Percentiles rank a stretch among this genome's conserved stretches.
Conservation (phyloP, 192 early-diverging fungal species). For the Coemansia sp. region DNA sequence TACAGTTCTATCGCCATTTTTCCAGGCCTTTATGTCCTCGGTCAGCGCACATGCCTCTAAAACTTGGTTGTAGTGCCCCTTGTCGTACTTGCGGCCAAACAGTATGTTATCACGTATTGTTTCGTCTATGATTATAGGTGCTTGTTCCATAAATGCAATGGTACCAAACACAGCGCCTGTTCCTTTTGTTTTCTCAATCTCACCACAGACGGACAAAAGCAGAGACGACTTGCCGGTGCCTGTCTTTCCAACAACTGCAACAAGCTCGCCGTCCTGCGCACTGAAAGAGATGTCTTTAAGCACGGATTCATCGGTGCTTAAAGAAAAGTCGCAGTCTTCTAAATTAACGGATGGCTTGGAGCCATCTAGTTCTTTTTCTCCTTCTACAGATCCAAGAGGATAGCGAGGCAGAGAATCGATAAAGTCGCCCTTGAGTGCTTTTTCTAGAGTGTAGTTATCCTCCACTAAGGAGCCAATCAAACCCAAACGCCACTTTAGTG, state of each 20-base stretch:
- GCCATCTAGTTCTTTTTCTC: not conserved
- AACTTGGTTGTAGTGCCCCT: constrained; percentile 58
- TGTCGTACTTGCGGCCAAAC: constrained; percentile 68
- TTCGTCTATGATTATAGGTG: constrained; percentile 32
- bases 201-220: constrained; percentile 59
- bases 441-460: constrained; percentile 11
- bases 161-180: constrained; percentile 18
- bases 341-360: constrained; percentile 6
- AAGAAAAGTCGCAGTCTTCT: constrained; percentile 16
- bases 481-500: not conserved
- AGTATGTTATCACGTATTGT: constrained; percentile 76
- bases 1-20: constrained; percentile 65
- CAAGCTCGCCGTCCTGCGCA: constrained; percentile 37
- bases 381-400: not conserved
- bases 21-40: constrained; percentile 63
- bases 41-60: constrained; percentile 62
- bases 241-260: constrained; percentile 60
- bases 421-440: constrained; percentile 19
- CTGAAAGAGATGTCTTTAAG: constrained; percentile 11
- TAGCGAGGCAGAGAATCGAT: constrained; percentile 14
- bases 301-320: constrained; percentile 1
- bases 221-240: constrained; percentile 65
- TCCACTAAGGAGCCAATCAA: not conserved
- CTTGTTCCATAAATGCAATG: constrained; percentile 29
- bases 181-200: constrained; percentile 41